Conservation (phyloP, 192 early-diverging fungal species). For the Backusella tarrabulga region DNA sequence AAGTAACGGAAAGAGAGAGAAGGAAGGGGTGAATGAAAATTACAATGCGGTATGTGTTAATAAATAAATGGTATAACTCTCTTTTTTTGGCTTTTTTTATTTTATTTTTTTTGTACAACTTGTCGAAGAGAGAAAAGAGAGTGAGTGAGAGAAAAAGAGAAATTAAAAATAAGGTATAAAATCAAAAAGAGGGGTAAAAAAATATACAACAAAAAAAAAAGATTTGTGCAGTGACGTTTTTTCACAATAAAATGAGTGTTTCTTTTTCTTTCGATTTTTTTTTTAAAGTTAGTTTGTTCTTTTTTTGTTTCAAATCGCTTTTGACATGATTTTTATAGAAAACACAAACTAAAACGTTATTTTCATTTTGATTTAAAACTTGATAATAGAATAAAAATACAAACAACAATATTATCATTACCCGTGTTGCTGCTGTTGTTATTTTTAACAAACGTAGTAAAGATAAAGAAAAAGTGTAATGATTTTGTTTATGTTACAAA, state of each 20-base stretch:
- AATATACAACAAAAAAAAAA: neutral
- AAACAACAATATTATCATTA: neutral
- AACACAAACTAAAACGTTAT: neutral
- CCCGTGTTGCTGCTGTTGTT: neutral
- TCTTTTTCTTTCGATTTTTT: neutral
- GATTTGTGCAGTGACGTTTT: constrained; percentile 1
- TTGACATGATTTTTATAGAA: constrained; percentile 4
- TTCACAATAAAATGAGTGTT: neutral
- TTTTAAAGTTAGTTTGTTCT: neutral
- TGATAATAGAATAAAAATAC: no score
- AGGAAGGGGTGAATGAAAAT: neutral
- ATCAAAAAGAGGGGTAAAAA: neutral
- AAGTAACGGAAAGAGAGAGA: neutral
- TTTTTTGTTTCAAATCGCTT: neutral
- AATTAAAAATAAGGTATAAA: neutral
- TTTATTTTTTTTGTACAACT: neutral
- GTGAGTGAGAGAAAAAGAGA: neutral
- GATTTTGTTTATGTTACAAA: neutral
- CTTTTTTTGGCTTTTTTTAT: constrained; percentile 1
- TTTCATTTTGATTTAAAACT: neutral
- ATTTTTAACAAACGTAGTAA: neutral
- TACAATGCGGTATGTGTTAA: neutral
- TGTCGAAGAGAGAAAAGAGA: neutral
- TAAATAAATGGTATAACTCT: constrained; percentile 3
- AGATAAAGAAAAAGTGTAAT: neutral